These are phyloP conservation scores for Colletotrichum sp. DNA, from an alignment of 2,329 filamentous ascomycete species.

Conservation along the genomic window DNA sequence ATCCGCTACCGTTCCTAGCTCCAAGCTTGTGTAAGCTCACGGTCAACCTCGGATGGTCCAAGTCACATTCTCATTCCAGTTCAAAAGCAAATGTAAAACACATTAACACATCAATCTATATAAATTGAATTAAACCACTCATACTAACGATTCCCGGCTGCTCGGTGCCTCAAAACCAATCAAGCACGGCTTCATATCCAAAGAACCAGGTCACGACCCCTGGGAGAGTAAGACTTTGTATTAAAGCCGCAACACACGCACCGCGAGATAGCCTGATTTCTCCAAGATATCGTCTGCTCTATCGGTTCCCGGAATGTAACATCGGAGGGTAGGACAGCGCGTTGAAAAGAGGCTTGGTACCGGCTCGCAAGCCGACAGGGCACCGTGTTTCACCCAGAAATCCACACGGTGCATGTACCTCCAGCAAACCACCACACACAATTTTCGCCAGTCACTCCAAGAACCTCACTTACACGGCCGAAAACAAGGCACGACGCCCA, in stretches of 20 bases:
- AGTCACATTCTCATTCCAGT: neutral
- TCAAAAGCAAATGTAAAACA: neutral
- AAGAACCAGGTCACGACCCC: neutral
- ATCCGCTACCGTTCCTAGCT: neutral
- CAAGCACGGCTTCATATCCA: neutral
- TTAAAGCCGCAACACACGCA: neutral
- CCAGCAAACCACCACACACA: neutral
- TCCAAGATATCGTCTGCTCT: neutral
- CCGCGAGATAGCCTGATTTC: neutral
- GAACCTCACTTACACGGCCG: constrained; percentile 18
- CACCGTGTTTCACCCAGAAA: neutral
- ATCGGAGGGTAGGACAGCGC: constrained; percentile 3
- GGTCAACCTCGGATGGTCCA: neutral
- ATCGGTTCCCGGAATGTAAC: neutral
- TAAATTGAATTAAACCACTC: neutral
- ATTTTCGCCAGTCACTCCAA: neutral
- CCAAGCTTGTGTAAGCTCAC: neutral
- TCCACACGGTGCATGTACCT: constrained; percentile 1
- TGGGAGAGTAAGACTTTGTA: neutral
- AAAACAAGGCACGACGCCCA: neutral
- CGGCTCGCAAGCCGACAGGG: neutral
- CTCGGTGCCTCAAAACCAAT: neutral
- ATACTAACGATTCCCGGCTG: neutral
- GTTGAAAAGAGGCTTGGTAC: neutral
- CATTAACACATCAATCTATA: neutral